phyloP scores from a whole-genome alignment of 2,329 filamentous ascomycete genomes.

The Corynespora cassiicola region DNA sequence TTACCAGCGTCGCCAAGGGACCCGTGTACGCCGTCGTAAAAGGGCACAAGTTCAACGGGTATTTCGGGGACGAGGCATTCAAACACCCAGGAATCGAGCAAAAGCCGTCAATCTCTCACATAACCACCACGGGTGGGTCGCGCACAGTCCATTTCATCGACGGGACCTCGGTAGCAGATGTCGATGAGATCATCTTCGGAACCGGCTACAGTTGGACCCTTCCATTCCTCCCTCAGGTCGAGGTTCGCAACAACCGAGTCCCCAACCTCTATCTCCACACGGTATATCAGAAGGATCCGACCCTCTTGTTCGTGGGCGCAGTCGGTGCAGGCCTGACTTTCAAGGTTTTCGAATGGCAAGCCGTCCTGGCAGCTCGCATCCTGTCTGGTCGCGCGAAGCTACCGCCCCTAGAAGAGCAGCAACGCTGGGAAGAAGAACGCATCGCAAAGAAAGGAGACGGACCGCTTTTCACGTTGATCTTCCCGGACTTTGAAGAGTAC shows the following conservation, averaged over 20 bases:
- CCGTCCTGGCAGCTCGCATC: conserved; percentile 65
- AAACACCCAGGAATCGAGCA: conserved; percentile 61
- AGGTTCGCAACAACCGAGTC: conserved; percentile 62
- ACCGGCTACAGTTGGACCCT: conserved; percentile 72
- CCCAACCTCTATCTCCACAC: conserved; percentile 65
- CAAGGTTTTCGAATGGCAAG: conserved; percentile 74
- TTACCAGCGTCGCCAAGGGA: conserved; percentile 52
- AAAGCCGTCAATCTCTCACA: conserved; percentile 56
- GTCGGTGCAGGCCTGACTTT: conserved; percentile 63
- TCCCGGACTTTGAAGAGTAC: conserved; percentile 69
- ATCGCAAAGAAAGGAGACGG: conserved; percentile 64
- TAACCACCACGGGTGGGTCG: conserved; percentile 42
- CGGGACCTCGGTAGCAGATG: conserved; percentile 57
- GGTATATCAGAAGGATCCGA: conserved; percentile 62
- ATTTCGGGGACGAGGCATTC: conserved; percentile 67
- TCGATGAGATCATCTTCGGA: conserved; percentile 70
- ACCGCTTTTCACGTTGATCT: conserved; percentile 61
- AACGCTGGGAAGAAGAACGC: conserved; percentile 64
- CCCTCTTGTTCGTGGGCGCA: conserved; percentile 65
- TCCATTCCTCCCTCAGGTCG: conserved; percentile 59
- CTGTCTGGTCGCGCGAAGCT: conserved; percentile 62
- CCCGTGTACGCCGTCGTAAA: conserved; percentile 63
- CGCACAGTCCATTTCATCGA: conserved; percentile 64
- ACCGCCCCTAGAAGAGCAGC: conserved; percentile 58
- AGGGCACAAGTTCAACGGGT: conserved; percentile 58